Conservation (phyloP, 306 rosid species). For the Quercus engelmannii region DNA sequence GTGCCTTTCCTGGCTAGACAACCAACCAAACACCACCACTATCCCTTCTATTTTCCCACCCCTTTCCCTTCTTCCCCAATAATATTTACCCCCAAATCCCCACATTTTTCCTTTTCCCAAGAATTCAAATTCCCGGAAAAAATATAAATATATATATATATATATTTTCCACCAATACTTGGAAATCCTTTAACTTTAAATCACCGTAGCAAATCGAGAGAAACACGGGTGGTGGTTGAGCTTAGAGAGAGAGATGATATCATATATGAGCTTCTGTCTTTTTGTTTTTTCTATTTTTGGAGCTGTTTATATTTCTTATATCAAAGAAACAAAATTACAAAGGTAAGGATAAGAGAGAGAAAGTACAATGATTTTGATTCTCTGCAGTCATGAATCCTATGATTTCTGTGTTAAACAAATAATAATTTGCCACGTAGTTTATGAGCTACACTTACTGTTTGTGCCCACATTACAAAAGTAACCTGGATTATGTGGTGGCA, state of each 20-base stretch:
- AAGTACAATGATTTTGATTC: not conserved
- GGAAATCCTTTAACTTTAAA: not conserved
- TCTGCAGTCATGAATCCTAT: not conserved
- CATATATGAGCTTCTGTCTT: no score
- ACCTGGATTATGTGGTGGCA: no score
- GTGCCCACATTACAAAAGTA: no score
- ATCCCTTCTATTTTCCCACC: constrained; percentile 59
- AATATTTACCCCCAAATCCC: constrained; percentile 87
- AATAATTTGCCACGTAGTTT: not conserved
- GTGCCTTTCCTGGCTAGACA: constrained; percentile 80
- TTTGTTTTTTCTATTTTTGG: not conserved
- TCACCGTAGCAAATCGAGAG: no score
- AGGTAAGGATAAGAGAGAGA: not conserved
- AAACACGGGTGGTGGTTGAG: no score
- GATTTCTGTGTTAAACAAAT: not conserved
- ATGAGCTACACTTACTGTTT: no score
- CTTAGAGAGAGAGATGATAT: no score
- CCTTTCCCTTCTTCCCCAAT: constrained; percentile 72
- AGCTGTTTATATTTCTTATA: not conserved
- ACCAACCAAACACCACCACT: constrained; percentile 84
- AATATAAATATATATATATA: not conserved
- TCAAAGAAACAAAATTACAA: no score
- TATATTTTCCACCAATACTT: not conserved
- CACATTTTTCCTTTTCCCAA: constrained; percentile 47
- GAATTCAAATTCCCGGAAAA: not conserved